Base-by-base conservation (phyloP, 768 basidiomycete species). In the Rhodotorula sphaerocarpa region DNA sequence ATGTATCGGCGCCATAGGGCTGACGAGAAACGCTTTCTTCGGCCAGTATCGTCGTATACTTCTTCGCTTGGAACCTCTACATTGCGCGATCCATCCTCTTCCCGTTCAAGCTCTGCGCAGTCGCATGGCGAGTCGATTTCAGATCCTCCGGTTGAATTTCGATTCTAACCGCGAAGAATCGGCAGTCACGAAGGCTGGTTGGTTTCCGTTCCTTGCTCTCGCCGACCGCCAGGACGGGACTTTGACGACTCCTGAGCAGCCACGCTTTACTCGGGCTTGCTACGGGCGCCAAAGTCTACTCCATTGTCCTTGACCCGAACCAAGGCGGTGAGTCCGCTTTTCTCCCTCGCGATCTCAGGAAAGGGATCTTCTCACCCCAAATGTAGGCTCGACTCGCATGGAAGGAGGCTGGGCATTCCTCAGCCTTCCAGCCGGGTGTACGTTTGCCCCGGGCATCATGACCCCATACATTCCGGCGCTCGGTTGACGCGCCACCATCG, bases 321-420 rank as follows among this genome's bases (percentile, higher is more conserved):
- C 61, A 67, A 52, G 66, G 66, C 6, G 50, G 50, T 59, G 25
- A 66, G 61, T n/a, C 56, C n/a, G n/a, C n/a, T n/a, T n/a, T n/a
- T n/a, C n/a, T n/a, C n/a, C n/a, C n/a, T n/a, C n/a, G n/a, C n/a
- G n/a, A n/a, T n/a, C n/a, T n/a, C n/a, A n/a, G n/a, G n/a, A n/a
- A n/a, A n/a, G n/a, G n/a, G n/a, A n/a, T n/a, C n/a, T n/a, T n/a
- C n/a, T n/a, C n/a, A n/a, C n/a, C n/a, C n/a, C n/a, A n/a, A n/a
- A 57, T 52, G 65, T 55, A 5, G 65, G 60, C 3, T 50, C 55
- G 1, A 67, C 66, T 5, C 28, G 55, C 10, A 67, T 63, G 54
- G 21, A 36, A 3, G 66, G 66, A 5, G 66, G 66, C 11, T 60
- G 42, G 45, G 48, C 61, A 0, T 67, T 67, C 47, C 3, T 46